Evolutionary conservation across 495 filamentous ascomycete species (phyloP), one percentile per base, ranked within the genome.

Genomic region (Aspergillus bridgeri): DNA sequence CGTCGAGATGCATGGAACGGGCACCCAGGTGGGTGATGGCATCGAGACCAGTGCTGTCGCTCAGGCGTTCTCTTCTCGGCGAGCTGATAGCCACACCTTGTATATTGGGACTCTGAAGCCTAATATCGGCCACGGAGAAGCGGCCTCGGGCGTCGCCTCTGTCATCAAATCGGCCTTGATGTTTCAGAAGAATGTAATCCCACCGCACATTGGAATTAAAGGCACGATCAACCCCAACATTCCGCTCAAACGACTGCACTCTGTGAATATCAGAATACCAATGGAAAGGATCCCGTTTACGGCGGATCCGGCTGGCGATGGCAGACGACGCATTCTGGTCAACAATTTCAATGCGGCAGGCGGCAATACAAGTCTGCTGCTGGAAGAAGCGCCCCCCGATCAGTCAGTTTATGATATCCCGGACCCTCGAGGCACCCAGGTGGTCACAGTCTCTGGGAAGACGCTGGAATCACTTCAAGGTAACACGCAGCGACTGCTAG

Each of bases 141-240:
- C 73, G 6, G 71, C 63, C 3, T 54, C 75, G 5, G 75, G 73
- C 0, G 51, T 73, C 5, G 50, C 63, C 1, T 54, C 71, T 0
- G 52, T 79, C 15, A 66, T 75, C 57, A 77, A 77, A 38, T 57
- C 55, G 11, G 45, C 75, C 2, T 33, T 74, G 33, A 68, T 74
- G 63, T 50, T 72, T 6, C 64, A 66, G 17, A 62, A 72, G 25
- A 53, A 67, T 17, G 24, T 47, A 2, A 72, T 77, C 48, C 72
- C 73, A 1, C 67, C 60, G 0, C 73, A 76, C 54, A 42, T 65
- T 0, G 75, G 75, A 4, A 79, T 81, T 56, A 79, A 81, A 59
- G 71, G 59, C 3, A 64, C 62, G 23, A 73, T 82, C 43, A 81
- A 82, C 55, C 63, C 58, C 2, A 53, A 27, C 2, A 62, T 69